These are phyloP conservation scores for Candida odintsovae DNA, from an alignment of 805 yeast genomes.

Conservation along the genomic window DNA sequence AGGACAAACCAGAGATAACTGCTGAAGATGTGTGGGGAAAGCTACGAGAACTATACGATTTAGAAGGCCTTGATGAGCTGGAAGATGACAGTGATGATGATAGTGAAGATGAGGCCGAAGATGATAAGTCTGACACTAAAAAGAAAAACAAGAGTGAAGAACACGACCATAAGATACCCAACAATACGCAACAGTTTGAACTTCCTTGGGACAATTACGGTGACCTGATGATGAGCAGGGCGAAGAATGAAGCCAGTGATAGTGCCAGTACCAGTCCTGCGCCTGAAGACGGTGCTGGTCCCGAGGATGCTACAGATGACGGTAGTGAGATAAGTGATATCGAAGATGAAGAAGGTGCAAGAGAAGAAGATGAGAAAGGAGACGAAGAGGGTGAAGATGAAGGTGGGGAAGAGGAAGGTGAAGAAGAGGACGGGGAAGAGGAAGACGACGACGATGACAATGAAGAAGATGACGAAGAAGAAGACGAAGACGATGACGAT, in stretches of 20 bases:
- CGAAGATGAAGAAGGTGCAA: conserved; percentile 8
- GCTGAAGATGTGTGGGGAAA: conserved; percentile 54
- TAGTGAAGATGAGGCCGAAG: conserved; percentile 3
- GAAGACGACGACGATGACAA: conserved; percentile 8
- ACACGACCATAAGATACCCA: conserved; percentile 1
- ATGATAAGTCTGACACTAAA: neutral
- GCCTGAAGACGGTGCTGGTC: neutral
- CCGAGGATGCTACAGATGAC: conserved; percentile 9
- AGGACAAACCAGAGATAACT: conserved; percentile 30
- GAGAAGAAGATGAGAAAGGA: neutral
- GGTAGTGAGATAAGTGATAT: conserved; percentile 9
- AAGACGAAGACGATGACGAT: conserved; percentile 7
- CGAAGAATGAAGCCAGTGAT: conserved; percentile 13
- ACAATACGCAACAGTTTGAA: conserved; percentile 19
- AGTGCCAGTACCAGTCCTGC: conserved; percentile 4
- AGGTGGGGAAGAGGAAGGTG: conserved; percentile 11
- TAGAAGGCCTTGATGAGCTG: conserved; percentile 50
- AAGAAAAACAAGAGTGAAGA: conserved; percentile 5
- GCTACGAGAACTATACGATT: conserved; percentile 46
- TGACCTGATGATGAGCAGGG: conserved; percentile 31
- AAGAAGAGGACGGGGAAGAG: conserved; percentile 12
- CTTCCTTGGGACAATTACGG: conserved; percentile 43
- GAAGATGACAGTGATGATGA: conserved; percentile 31
- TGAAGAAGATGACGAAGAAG: conserved; percentile 5
- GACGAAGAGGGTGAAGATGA: conserved; percentile 7